Evolutionary conservation across 345 rosid species (phyloP), one percentile per base, ranked within the genome.

Genomic region (Lumnitzera littorea): DNA sequence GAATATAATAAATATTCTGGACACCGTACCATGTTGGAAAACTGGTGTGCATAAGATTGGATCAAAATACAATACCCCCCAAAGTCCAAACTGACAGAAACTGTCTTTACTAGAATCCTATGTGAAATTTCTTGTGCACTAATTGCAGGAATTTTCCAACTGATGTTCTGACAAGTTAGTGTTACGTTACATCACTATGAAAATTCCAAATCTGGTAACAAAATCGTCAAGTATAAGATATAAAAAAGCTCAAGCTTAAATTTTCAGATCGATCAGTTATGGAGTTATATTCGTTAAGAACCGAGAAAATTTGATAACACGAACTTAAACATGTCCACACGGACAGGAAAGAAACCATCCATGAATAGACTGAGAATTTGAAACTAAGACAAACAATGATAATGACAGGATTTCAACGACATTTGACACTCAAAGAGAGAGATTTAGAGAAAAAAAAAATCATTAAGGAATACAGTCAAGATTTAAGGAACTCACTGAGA

Each of bases 401-500:
- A 43, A 13, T 57, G 17, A 13, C 24, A 14, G 54, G 47, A 61
- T 36, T 31, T 20, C 13, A 31, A 65, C 20, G 31, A 50, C n/a
- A 50, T 14, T 15, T 17, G 12, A 53, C 25, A 53, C 13, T 20
- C 3, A 23, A 16, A 51, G 13, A 12, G 24, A 24, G 12, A 24
- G 29, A 24, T 11, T 5, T 25, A 20, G 24, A 11, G 50, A 11
- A 53, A 46, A 43, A 24, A 7, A 20, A 20, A 20, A 20, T 20
- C 20, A 20, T 3, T 23, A 15, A 15, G 29, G 1, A 50, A 7
- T 14, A 24, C n/a, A 12, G 48, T n/a, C 8, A 14, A 11, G 29
- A 53, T 25, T 2, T 12, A 24, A 11, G 47, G 36, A 48, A 63
- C 11, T 70, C 76, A 89, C 96, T 81, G 76, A 29, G 74, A 86